These are phyloP conservation scores for Cladosporium sp. DNA, from an alignment of 2,329 filamentous ascomycete genomes.

Conservation along the genomic window DNA sequence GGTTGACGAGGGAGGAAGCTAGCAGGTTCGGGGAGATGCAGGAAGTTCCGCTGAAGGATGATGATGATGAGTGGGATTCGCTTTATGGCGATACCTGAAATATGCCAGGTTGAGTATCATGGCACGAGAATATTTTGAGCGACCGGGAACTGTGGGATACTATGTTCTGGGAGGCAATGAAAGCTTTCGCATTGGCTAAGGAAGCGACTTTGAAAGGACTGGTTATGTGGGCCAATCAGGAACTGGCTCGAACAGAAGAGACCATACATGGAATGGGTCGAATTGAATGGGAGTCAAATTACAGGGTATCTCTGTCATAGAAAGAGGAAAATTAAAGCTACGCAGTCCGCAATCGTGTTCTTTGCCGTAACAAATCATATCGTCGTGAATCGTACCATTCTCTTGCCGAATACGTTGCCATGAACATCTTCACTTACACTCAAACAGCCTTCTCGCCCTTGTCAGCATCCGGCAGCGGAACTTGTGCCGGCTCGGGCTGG, in stretches of 20 bases:
- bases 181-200: not conserved
- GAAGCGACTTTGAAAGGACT: not conserved
- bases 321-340: not conserved
- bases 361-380: not conserved
- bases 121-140: too few species aligned
- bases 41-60: not conserved
- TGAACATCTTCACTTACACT: not conserved
- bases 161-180: too few species aligned
- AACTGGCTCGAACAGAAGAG: not conserved
- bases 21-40: not conserved
- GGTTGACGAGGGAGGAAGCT: not conserved
- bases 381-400: not conserved
- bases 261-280: not conserved
- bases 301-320: slow-evolving; percentile 3
- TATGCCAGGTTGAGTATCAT: too few species aligned
- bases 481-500: slow-evolving; percentile 22
- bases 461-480: slow-evolving; percentile 19
- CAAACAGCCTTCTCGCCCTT: slow-evolving; percentile 12
- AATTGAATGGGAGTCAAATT: not conserved
- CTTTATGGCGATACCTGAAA: not conserved
- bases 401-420: not conserved
- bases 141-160: too few species aligned
- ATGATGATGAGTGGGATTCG: not conserved
- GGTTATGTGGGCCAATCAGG: too few species aligned
- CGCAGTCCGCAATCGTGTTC: too few species aligned